phyloP scores from a whole-genome alignment of 495 filamentous ascomycete species.

The Pyrenula aspistea region DNA sequence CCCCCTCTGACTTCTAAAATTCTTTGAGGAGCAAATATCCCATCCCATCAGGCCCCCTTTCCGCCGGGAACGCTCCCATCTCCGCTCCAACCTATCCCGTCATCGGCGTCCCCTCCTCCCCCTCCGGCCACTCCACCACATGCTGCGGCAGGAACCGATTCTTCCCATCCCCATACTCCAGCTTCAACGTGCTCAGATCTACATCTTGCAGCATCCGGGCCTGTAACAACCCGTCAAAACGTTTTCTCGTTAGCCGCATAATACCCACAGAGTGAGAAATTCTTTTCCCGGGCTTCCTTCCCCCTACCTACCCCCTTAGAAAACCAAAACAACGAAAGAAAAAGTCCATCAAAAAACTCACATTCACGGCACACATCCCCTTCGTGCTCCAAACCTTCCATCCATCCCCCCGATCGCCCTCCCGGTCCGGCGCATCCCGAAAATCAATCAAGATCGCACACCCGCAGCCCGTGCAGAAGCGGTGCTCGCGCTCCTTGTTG shows the following conservation, averaged over 20 bases:
- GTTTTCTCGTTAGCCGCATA: background rate
- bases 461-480: slow-evolving; percentile 21
- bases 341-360: too few species aligned
- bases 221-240: too few species aligned
- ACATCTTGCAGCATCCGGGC: slow-evolving; percentile 11
- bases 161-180: slow-evolving; percentile 9
- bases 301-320: too few species aligned
- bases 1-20: too few species aligned
- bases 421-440: slow-evolving; percentile 11
- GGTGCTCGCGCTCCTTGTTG: slow-evolving; percentile 14
- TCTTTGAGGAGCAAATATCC: too few species aligned
- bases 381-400: background rate
- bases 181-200: slow-evolving; percentile 10
- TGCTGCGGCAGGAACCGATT: background rate
- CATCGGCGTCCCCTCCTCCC: background rate
- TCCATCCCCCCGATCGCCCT: slow-evolving; percentile 8
- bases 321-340: too few species aligned
- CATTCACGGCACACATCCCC: background rate
- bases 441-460: slow-evolving; percentile 14
- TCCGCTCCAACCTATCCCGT: background rate
- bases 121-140: background rate
- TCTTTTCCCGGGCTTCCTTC: too few species aligned
- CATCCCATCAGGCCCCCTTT: too few species aligned
- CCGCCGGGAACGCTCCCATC: background rate
- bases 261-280: background rate